These are phyloP conservation scores for Colletotrichum sp. DNA, from an alignment of 2,329 filamentous ascomycete species.

Conservation along the genomic window DNA sequence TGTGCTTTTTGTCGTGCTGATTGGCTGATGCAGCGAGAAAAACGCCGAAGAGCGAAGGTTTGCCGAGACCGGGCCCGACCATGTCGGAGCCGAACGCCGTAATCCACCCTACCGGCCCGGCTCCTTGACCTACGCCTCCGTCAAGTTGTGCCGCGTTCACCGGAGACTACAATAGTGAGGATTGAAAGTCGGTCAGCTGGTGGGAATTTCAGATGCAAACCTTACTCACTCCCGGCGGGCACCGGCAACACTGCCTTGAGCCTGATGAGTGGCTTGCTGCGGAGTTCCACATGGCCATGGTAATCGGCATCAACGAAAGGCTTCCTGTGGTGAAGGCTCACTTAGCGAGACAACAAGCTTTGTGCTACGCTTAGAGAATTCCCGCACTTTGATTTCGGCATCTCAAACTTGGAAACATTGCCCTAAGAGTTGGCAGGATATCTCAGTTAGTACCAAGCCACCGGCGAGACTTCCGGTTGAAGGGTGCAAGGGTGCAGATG, in stretches of 20 bases:
- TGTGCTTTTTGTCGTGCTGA: not conserved
- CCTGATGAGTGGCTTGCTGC: not conserved
- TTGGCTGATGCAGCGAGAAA: not conserved
- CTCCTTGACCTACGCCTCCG: not conserved
- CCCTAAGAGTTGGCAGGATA: not conserved
- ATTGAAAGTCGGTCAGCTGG: not conserved
- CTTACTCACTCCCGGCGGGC: not conserved
- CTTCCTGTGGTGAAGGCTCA: not conserved
- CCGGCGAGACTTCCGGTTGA: not conserved
- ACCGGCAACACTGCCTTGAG: not conserved
- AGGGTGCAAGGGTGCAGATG: not conserved
- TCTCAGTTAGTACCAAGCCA: not conserved
- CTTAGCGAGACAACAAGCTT: not conserved
- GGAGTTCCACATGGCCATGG: not conserved
- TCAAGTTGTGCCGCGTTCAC: not conserved
- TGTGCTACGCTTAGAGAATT: not conserved
- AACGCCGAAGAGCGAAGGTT: not conserved
- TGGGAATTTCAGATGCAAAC: accelerated
- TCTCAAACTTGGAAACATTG: not conserved
- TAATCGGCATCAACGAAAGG: not conserved
- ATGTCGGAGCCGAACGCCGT: not conserved
- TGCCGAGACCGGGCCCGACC: not conserved
- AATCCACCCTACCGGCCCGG: no score
- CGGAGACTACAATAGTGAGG: not conserved
- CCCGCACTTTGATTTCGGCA: not conserved